Conservation (phyloP, 192 early-diverging fungal species). For the Backusella sp. region DNA sequence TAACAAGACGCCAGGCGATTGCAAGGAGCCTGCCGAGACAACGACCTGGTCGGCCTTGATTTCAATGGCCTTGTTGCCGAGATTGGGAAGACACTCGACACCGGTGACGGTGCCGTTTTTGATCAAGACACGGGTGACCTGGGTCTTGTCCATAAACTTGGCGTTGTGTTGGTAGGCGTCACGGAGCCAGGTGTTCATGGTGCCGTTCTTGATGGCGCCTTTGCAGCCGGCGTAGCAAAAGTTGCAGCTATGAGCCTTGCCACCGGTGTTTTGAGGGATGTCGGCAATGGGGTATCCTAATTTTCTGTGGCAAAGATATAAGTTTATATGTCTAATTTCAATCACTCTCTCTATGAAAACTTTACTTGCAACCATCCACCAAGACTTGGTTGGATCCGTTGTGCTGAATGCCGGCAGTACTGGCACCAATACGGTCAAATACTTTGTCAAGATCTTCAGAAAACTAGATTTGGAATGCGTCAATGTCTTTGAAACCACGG, state of each 20-base stretch:
- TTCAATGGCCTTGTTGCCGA: constrained; percentile 16
- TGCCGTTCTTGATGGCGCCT: constrained; percentile 68
- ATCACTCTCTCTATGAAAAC: background rate
- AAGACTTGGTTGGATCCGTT: constrained; percentile 63
- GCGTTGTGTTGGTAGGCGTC: constrained; percentile 65
- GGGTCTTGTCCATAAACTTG: constrained; percentile 56
- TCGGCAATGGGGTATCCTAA: constrained; percentile 55
- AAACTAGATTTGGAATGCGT: constrained; percentile 22
- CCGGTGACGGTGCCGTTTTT: constrained; percentile 55
- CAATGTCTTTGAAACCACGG: no score
- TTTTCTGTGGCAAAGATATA: constrained; percentile 6
- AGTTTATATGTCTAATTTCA: background rate
- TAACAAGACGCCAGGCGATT: constrained; percentile 62
- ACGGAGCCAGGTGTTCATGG: constrained; percentile 62
- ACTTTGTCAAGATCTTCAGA: constrained; percentile 53
- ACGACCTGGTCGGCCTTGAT: constrained; percentile 61
- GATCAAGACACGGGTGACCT: constrained; percentile 56
- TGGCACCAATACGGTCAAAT: constrained; percentile 53
- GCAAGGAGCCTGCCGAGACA: constrained; percentile 59
- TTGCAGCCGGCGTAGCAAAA: constrained; percentile 72
- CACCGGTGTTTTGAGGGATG: constrained; percentile 69
- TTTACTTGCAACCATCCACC: constrained; percentile 63
- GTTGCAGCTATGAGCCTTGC: constrained; percentile 54
- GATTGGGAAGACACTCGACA: constrained; percentile 37
- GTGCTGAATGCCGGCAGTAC: constrained; percentile 52